Evolutionary conservation across 768 basidiomycete genomes (phyloP).

Genomic region (Termitomyces heimii): DNA sequence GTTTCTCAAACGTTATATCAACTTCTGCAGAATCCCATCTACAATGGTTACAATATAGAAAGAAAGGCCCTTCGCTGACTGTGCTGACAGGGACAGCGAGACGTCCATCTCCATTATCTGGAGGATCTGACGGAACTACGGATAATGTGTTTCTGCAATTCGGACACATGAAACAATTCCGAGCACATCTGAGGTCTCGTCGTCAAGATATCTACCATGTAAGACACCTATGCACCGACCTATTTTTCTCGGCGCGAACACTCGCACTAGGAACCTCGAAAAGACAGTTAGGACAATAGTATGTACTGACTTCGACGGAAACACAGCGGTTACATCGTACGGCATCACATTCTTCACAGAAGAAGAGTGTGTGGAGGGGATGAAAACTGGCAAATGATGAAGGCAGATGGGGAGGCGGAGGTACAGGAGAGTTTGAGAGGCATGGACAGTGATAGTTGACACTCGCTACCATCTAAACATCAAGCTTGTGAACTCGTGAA

Average conservation of each 20-base stretch:
- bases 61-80: slow-evolving; percentile 84
- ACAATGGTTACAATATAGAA: slow-evolving; percentile 88
- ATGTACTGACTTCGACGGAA: slow-evolving; percentile 89
- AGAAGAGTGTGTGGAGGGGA: slow-evolving; percentile 80
- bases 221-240: slow-evolving; percentile 38
- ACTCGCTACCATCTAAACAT: slow-evolving; percentile 5
- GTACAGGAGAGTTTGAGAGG: slow-evolving; percentile 47
- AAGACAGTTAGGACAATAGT: slow-evolving; percentile 96
- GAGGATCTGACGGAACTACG: slow-evolving; percentile 86
- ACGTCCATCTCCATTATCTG: slow-evolving; percentile 53
- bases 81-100: slow-evolving; percentile 46
- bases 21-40: slow-evolving; percentile 93
- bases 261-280: slow-evolving; percentile 98
- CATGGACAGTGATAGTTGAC: slow-evolving; percentile 72
- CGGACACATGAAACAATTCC: slow-evolving; percentile 97
- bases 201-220: slow-evolving; percentile 1
- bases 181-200: slow-evolving; percentile 68
- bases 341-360: slow-evolving; percentile 98
- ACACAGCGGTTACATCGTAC: slow-evolving; percentile 93
- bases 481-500: neutral
- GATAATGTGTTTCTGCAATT: slow-evolving; percentile 86
- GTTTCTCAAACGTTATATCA: slow-evolving; percentile 92
- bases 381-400: slow-evolving; percentile 83
- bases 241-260: slow-evolving; percentile 96
- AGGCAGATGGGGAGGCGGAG: slow-evolving; percentile 69